Conservation (phyloP, 306 rosid species). For the Abrus pulchellus region DNA sequence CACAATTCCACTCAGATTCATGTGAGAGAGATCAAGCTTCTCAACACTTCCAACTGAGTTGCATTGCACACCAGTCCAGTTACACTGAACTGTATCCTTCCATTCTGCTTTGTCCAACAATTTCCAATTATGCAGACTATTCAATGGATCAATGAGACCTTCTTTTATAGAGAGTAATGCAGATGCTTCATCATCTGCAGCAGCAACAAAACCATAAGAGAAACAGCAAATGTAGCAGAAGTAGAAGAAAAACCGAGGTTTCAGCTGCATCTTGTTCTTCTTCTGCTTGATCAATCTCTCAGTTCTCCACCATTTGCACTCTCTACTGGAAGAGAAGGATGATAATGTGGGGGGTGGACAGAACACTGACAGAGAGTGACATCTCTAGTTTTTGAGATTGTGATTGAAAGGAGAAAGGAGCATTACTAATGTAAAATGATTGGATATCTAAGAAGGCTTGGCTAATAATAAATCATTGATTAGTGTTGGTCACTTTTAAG, state of each 20-base stretch:
- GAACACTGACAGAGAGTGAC: conserved; percentile 39
- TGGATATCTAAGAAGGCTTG: conserved; percentile 46
- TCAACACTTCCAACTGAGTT: conserved; percentile 65
- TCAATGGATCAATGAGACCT: conserved; percentile 70
- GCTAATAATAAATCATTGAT: conserved; percentile 51
- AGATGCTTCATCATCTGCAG: conserved; percentile 61
- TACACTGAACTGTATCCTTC: conserved; percentile 59
- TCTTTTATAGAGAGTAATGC: conserved; percentile 73
- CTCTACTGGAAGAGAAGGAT: conserved; percentile 45
- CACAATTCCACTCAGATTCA: conserved; percentile 82
- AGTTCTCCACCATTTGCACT: conserved; percentile 63
- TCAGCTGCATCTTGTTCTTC: conserved; percentile 65
- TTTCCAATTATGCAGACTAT: conserved; percentile 74
- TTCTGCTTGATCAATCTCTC: conserved; percentile 46
- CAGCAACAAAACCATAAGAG: conserved; percentile 47
- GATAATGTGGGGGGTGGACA: conserved; percentile 29
- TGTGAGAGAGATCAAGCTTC: conserved; percentile 79
- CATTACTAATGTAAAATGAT: conserved; percentile 48
- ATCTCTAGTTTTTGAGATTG: conserved; percentile 47
- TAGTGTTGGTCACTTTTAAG: conserved; percentile 44
- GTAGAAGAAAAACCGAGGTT: conserved; percentile 57
- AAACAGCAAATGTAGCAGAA: conserved; percentile 55
- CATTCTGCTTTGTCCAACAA: conserved; percentile 45
- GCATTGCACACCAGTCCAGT: conserved; percentile 87
- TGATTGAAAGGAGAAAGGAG: conserved; percentile 60